Evolutionary conservation across 495 filamentous ascomycete species (phyloP).

Genomic region (Evernia prunastri): DNA sequence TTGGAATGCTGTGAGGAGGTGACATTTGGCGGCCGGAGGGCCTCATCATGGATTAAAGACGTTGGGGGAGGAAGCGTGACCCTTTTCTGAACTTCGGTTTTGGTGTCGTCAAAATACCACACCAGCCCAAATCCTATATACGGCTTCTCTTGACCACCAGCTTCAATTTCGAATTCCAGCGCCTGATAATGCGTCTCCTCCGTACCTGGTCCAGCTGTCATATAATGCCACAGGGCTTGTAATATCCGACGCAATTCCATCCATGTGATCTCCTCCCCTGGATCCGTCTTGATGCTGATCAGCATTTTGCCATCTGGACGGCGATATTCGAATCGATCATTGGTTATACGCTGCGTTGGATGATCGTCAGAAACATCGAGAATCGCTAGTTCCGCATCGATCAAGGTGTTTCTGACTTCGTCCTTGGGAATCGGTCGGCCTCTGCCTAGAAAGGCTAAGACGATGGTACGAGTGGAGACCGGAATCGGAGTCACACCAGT

Average conservation of each 20-base stretch:
- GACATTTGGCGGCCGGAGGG: neutral
- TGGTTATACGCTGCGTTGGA: neutral
- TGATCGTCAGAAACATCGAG: neutral
- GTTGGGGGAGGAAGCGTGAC: no score
- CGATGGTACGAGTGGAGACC: neutral
- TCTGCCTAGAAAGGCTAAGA: neutral
- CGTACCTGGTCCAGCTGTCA: neutral
- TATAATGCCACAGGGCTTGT: neutral
- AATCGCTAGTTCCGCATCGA: neutral
- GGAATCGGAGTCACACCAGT: neutral
- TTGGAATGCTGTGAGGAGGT: neutral
- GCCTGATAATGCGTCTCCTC: neutral
- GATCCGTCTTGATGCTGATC: neutral
- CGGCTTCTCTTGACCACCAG: neutral
- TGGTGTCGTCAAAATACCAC: neutral
- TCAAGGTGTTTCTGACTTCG: slow-evolving; percentile 1
- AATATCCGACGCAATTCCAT: neutral
- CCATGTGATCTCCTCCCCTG: slow-evolving; percentile 2
- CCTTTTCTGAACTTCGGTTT: neutral
- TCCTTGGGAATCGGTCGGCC: slow-evolving; percentile 3
- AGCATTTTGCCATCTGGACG: neutral
- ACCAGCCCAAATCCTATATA: neutral
- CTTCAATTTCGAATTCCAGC: slow-evolving; percentile 8
- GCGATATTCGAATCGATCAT: slow-evolving; percentile 11
- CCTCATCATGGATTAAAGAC: neutral